Conservation (phyloP, 1,284 basidiomycete species). For the Omphalotus olearius region DNA sequence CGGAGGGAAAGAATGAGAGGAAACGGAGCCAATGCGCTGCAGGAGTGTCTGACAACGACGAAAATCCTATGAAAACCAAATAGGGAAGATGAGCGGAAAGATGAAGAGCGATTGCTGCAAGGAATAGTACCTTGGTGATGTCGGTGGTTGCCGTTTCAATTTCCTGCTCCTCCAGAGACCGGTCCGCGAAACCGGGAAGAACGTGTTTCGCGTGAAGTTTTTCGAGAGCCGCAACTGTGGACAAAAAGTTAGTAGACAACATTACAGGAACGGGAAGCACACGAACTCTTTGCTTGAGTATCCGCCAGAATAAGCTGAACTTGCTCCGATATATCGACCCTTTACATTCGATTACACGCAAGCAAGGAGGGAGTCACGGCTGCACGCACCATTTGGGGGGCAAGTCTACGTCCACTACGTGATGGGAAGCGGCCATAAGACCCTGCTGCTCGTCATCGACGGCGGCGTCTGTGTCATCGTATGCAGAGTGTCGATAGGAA, state of each 20-base stretch:
- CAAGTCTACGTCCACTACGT: constrained; percentile 55
- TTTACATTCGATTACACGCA: constrained; percentile 30
- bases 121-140: constrained; percentile 71
- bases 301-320: constrained; percentile 75
- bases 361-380: constrained; percentile 11
- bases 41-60: constrained; percentile 79
- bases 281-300: constrained; percentile 77
- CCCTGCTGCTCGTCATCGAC: constrained; percentile 65
- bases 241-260: constrained; percentile 16
- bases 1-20: constrained; percentile 49
- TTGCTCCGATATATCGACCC: constrained; percentile 90
- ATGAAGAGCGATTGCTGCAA: constrained; percentile 10
- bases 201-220: constrained; percentile 95
- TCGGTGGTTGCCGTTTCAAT: constrained; percentile 86
- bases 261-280: constrained; percentile 17
- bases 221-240: constrained; percentile 73
- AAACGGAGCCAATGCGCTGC: constrained; percentile 57
- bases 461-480: constrained; percentile 35
- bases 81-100: constrained; percentile 18
- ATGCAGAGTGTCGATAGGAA: constrained; percentile 31
- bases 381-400: constrained; percentile 68
- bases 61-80: constrained; percentile 62
- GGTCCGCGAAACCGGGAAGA: constrained; percentile 94
- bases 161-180: constrained; percentile 88
- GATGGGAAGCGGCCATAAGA: constrained; percentile 57